A percentile compares a stretch with the other conserved stretches of the same genome.
These are phyloP conservation scores for Cyberlindnera mississippiensis DNA, from an alignment of 805 yeast species.

Conservation along the genomic window DNA sequence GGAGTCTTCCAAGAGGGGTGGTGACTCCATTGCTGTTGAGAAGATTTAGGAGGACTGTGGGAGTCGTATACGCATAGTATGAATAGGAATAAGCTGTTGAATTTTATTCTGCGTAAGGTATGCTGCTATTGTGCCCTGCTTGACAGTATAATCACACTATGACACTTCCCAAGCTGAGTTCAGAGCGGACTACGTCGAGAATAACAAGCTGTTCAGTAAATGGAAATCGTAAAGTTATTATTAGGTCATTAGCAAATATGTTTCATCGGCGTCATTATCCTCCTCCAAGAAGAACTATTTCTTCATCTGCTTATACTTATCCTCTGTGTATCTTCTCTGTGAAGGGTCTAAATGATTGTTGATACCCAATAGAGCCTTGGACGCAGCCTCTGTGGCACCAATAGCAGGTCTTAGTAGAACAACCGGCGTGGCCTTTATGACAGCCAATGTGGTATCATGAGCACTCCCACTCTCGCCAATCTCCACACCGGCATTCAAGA, in stretches of 20 bases:
- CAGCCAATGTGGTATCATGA: slow-evolving; percentile 60
- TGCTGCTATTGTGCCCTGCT: no score
- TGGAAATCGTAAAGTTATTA: no score
- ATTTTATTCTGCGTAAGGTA: no score
- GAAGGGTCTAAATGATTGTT: slow-evolving; percentile 75
- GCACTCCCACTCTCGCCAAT: slow-evolving; percentile 63
- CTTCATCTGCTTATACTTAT: slow-evolving; percentile 50
- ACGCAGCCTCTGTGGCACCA: slow-evolving; percentile 89
- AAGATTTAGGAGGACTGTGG: slow-evolving; percentile 9
- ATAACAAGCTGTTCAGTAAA: no score
- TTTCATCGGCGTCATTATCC: slow-evolving; percentile 1
- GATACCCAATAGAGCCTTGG: slow-evolving; percentile 78
- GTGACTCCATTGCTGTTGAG: slow-evolving; percentile 47
- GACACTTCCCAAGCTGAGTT: no score
- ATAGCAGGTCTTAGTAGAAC: slow-evolving; percentile 79
- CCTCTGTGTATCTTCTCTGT: slow-evolving; percentile 53
- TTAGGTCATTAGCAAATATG: not conserved
- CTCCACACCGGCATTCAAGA: slow-evolving; percentile 55
- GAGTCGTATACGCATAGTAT: not conserved
- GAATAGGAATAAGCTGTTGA: no score
- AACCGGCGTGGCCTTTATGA: slow-evolving; percentile 76
- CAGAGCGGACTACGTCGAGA: no score
- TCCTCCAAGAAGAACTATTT: slow-evolving; percentile 4
- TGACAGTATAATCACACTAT: no score
- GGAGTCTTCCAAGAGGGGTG: slow-evolving; percentile 57